A percentile compares a stretch with the other conserved stretches of the same genome.
phyloP scores from a whole-genome alignment of 306 rosid genomes.

The Citrullus amarus region DNA sequence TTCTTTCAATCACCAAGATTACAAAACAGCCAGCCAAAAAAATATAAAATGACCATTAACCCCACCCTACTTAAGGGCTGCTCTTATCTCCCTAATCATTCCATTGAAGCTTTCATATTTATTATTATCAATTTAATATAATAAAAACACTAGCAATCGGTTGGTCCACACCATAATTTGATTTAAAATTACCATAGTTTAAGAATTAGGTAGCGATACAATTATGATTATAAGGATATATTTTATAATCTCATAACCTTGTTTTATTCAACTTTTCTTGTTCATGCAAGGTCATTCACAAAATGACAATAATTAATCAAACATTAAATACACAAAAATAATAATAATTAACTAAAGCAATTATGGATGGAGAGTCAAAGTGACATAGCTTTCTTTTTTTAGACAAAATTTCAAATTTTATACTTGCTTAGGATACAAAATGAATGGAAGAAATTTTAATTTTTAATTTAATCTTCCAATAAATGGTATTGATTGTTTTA shows the following conservation, averaged over 20 bases:
- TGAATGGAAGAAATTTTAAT: too few relatives aligned
- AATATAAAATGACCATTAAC: background rate
- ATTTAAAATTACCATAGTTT: background rate
- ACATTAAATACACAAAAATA: too few relatives aligned
- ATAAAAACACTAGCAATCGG: background rate
- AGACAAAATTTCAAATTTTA: too few relatives aligned
- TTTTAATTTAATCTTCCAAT: too few relatives aligned
- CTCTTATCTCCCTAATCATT: background rate
- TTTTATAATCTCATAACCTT: background rate
- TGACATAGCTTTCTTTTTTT: too few relatives aligned
- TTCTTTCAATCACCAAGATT: background rate
- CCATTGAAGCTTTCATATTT: background rate
- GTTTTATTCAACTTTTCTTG: background rate
- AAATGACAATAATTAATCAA: too few relatives aligned
- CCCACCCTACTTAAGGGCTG: background rate
- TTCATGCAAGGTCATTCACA: background rate
- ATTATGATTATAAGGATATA: background rate
- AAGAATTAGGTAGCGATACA: background rate
- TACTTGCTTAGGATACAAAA: too few relatives aligned
- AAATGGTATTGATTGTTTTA: too few relatives aligned
- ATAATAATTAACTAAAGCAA: too few relatives aligned
- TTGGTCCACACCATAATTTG: background rate
- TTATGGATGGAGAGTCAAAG: too few relatives aligned
- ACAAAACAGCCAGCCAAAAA: background rate
- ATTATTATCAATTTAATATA: background rate